phyloP scores from a whole-genome alignment of 129 eudicot species.

The Centaurea solstitialis region DNA sequence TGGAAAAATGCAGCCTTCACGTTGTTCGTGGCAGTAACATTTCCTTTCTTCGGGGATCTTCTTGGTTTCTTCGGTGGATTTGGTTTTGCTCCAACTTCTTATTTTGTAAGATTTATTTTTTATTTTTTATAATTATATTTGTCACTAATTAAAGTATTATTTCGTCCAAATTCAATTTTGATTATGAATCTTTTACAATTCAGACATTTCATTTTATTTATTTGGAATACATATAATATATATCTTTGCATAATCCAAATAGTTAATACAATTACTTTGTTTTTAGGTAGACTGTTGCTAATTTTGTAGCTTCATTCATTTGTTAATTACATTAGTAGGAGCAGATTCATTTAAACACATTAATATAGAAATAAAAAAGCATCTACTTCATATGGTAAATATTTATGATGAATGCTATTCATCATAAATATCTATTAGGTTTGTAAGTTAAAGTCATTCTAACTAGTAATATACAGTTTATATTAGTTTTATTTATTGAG shows the following conservation, averaged over 20 bases:
- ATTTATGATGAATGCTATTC: no score
- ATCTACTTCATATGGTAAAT: no score
- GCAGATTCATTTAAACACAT: no score
- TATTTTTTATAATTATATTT: neutral
- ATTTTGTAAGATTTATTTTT: conserved; percentile 56
- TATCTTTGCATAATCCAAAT: neutral
- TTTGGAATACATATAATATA: neutral
- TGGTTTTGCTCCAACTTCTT: conserved; percentile 95
- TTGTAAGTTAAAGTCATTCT: no score
- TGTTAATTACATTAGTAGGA: no score
- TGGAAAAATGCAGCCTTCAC: conserved; percentile 66
- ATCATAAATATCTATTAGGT: no score
- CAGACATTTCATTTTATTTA: neutral
- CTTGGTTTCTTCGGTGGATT: conserved; percentile 99
- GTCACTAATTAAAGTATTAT: neutral
- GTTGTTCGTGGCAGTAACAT: conserved; percentile 73
- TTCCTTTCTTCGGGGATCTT: conserved; percentile 96
- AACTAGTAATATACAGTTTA: no score
- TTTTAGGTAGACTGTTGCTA: no score
- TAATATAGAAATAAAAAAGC: no score
- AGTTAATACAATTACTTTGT: neutral
- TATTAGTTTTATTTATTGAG: neutral
- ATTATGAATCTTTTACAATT: no score
- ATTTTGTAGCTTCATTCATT: no score
- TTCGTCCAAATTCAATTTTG: neutral